Evolutionary conservation across 2,329 filamentous ascomycete genomes (phyloP), one percentile per base, ranked within the genome.

Genomic region (Venturia pyrina): DNA sequence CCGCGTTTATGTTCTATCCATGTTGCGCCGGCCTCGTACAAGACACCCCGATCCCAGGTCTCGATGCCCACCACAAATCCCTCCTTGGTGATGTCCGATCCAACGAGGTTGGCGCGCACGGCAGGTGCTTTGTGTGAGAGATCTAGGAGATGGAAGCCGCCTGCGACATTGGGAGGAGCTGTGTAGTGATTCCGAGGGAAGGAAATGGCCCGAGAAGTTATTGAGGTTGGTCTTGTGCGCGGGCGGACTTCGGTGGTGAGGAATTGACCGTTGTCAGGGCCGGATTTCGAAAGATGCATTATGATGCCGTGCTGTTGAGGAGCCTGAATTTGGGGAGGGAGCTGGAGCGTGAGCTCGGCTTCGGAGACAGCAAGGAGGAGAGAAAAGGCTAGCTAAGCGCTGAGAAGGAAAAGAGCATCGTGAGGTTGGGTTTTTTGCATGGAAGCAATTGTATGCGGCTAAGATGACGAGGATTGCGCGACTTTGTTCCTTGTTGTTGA

Each of bases 1-100:
- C 68, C 66, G n/a, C 66, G 65, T 34, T 71, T 72, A 63, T 71
- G 70, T 67, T 73, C 72, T 21, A 73, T 70, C 72, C 72, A 73
- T 11, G 67, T 69, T 56, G 68, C 68, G 34, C 67, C 69, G 34
- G 71, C 72, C 13, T 68, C 67, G 62, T 68, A 69, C 21, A 73
- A 65, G 2, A 68, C 66, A 32, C 66, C 67, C 13, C 65, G 60
- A 32, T 69, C 71, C 72, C 72, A 74, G 11, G 71, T 71, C 61
- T 73, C 71, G 19, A 72, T 62, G 2, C 67, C 67, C 21, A 74
- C 68, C 2, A 67, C 64, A 65, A 73, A 72, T 15, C 59, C 50
- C 3, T 65, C 61, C 1, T 66, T 65, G 3, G 70, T 71, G 59
- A 74, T 71, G 15, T 69, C 65, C 65, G 71, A 68, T 10, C 67